Conservation (phyloP, 2,329 filamentous ascomycete genomes). For the Ceratocystis harringtonii region DNA sequence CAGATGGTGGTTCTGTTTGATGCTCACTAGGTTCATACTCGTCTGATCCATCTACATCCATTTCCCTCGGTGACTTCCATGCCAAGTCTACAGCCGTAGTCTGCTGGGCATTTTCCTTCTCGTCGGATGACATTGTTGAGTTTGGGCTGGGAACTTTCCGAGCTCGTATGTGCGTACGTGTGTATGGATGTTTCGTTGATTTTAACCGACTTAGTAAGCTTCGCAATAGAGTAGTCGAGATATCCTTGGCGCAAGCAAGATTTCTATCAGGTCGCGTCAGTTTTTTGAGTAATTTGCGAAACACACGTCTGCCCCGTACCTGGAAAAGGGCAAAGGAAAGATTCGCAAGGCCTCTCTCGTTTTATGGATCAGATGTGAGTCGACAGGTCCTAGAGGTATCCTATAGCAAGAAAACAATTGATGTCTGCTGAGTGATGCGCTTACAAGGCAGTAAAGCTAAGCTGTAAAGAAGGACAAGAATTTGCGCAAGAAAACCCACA, state of each 20-base stretch:
- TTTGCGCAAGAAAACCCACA: not conserved
- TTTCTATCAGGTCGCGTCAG: not conserved
- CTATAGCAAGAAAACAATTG: not conserved
- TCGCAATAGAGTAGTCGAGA: not conserved
- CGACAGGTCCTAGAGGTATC: not conserved
- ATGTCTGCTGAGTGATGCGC: not conserved
- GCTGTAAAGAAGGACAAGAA: not conserved
- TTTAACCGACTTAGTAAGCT: not conserved
- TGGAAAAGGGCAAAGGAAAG: not conserved
- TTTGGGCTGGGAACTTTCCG: not conserved
- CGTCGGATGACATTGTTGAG: slow-evolving; percentile 7
- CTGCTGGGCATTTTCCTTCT: slow-evolving; percentile 7
- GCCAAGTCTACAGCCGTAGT: slow-evolving; percentile 3
- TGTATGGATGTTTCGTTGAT: not conserved
- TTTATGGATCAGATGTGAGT: no score
- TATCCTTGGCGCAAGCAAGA: not conserved
- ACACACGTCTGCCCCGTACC: not conserved
- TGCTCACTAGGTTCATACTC: slow-evolving; percentile 17
- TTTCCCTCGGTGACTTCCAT: slow-evolving; percentile 9
- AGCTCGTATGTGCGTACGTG: not conserved
- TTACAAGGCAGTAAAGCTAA: not conserved
- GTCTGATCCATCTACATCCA: slow-evolving; percentile 16
- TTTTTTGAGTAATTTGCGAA: not conserved
- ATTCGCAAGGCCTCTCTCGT: no score
- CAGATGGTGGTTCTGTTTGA: slow-evolving; percentile 15